Base-by-base conservation (phyloP, 1,284 basidiomycete genomes). In the Melanopsichium pennsylvanicum region DNA sequence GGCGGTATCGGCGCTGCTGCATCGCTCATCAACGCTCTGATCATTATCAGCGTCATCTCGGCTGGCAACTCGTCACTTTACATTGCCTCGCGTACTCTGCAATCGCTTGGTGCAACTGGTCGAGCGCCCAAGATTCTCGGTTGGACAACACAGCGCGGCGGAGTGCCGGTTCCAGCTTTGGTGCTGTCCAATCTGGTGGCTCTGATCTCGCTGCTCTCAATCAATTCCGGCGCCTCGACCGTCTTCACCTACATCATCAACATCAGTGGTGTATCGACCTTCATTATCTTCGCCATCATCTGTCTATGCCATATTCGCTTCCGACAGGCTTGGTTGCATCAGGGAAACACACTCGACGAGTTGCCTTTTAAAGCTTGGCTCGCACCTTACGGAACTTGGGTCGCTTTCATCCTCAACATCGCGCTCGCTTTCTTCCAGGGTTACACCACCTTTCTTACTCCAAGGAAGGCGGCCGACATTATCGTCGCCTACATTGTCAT, bases 401-500 rank as follows among this genome's bases (percentile, higher is more conserved):
- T 34, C 5, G 56, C 55, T 5, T 55, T 72, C 31, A 37, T 60
- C 19, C 50, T 66, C 39, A 70, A 70, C 38, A 26, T 64, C 46
- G 54, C 66, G 2, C 50, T 59, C 13, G 54, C 63, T 32, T 78
- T 79, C 54, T 58, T 75, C 57, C 52, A 70, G 13, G 75, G 75
- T 2, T 62, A 71, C 35, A 55, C 57, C 27, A 54, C 61, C 16
- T 62, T 71, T 48, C 44, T 64, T 9, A 62, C 42, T 29, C 60
- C 60, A 15, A 72, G 67, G 37, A 57, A 59, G 37, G 51, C 58
- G 4, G 60, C 62, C 95, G 83, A 97, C 91, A 5, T 95, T 23
- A 82, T 92, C 35, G 90, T 89, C 29, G 89, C 87, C 75, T 93
- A 93, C 81, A 78, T 93, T 29, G 89, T 91, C 23, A 82, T 93